These are phyloP conservation scores for Lophium mytilinum DNA, from an alignment of 495 filamentous ascomycete genomes.

Conservation along the genomic window DNA sequence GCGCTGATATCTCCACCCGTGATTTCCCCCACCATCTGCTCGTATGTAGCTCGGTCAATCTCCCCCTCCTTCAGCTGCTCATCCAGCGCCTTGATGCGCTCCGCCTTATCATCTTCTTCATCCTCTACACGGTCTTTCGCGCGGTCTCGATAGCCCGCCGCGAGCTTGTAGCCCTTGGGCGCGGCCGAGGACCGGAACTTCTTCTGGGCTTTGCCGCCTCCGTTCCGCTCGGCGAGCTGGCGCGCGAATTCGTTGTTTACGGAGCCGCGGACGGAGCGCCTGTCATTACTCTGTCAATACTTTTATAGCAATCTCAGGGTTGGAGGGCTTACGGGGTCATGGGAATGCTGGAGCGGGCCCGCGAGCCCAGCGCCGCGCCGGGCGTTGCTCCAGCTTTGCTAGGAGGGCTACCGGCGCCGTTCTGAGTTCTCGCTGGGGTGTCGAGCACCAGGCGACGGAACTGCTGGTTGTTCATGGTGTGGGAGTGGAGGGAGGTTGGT, in stretches of 20 bases:
- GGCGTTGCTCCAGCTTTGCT: conserved; percentile 24
- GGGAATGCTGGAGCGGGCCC: conserved; percentile 32
- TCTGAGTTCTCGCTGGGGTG: conserved; percentile 29
- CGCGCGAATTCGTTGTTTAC: conserved; percentile 65
- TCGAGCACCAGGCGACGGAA: conserved; percentile 79
- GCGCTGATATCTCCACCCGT: conserved; percentile 71
- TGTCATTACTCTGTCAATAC: conserved; percentile 28
- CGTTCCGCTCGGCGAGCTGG: conserved; percentile 73
- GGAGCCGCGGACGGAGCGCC: conserved; percentile 55
- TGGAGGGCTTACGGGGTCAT: conserved; percentile 36
- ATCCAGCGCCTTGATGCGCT: conserved; percentile 67
- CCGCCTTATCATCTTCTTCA: conserved; percentile 46
- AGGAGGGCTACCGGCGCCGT: conserved; percentile 29
- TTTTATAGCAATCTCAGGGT: neutral
- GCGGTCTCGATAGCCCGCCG: conserved; percentile 80
- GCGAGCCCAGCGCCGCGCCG: conserved; percentile 45
- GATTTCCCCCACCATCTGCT: conserved; percentile 62
- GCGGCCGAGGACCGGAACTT: conserved; percentile 70
- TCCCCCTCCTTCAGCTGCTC: conserved; percentile 74
- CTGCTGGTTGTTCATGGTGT: conserved; percentile 87
- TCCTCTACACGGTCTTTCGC: conserved; percentile 43
- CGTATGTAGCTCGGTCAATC: conserved; percentile 68
- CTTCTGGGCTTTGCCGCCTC: conserved; percentile 45
- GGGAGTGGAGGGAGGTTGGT: neutral
- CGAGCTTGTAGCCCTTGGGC: conserved; percentile 76